Percentiles rank a stretch among this genome's conserved stretches.
These are phyloP conservation scores for Arabidopsis arenosa DNA, from an alignment of 345 rosid species.

Conservation along the genomic window DNA sequence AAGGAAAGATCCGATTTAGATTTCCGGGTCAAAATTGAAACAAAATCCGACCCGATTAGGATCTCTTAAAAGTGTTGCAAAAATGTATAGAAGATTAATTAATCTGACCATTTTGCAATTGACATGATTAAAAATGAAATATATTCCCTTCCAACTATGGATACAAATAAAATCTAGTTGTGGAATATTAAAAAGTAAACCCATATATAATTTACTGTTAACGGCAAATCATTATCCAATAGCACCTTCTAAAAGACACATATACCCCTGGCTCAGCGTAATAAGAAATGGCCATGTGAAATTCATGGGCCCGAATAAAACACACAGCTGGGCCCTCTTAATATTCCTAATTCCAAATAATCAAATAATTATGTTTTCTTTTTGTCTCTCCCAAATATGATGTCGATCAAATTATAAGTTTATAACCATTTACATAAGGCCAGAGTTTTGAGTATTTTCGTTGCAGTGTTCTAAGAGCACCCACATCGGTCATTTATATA, in stretches of 20 bases:
- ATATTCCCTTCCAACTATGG: slow-evolving; percentile 37
- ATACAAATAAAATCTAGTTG: not conserved
- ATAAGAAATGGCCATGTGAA: slow-evolving; percentile 28
- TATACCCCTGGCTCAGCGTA: slow-evolving; percentile 26
- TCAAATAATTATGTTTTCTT: not conserved
- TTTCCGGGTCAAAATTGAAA: too few species aligned
- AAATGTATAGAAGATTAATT: too few species aligned
- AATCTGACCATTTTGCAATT: not conserved
- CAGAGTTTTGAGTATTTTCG: not conserved
- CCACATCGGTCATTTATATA: too few species aligned
- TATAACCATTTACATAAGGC: too few species aligned
- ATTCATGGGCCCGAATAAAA: slow-evolving; percentile 39
- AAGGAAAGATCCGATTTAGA: too few species aligned
- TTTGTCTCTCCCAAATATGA: not conserved
- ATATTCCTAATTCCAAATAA: slow-evolving; percentile 34
- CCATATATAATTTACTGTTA: slow-evolving; percentile 35
- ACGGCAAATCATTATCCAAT: slow-evolving; percentile 35
- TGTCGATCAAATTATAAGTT: not conserved
- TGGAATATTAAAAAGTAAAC: slow-evolving; percentile 35
- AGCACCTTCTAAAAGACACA: not conserved
- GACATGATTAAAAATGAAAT: slow-evolving; percentile 17
- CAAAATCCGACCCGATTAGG: too few species aligned
- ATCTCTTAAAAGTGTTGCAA: too few species aligned
- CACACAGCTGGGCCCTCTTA: slow-evolving; percentile 23
- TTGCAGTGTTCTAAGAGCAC: not conserved